Base-by-base conservation (phyloP, 1,284 basidiomycete species). In the Malassezia dermatis region DNA sequence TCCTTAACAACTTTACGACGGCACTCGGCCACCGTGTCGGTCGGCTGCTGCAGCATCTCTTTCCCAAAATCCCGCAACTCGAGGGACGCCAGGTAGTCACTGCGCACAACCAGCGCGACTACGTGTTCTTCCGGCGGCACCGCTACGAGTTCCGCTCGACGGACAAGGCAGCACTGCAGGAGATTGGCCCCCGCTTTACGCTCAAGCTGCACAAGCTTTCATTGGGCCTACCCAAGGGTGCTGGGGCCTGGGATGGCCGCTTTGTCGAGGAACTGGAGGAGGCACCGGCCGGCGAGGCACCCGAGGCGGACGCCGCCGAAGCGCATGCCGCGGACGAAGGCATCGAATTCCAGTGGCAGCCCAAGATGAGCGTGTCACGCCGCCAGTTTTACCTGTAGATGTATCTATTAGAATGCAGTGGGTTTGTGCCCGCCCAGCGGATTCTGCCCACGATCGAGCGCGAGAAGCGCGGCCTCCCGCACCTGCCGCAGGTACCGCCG, bases 111-210 rank as follows among this genome's bases (percentile, higher is more conserved):
- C 91, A 96, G 75, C 83, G 94, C 52, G 94, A 99, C 77, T 99
- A 96, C 76, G 78, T 98, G 56, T 99, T 99, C 78, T 95, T 98
- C 80, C 80, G 94, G 56, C 80, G 94, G 61, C 91, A 96, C 78
- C 89, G 89, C 65, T 95, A 95, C 75, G 88, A 89, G 39, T 96
- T 95, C 76, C 83, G 88, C 44, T 88, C 87, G 43, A 66, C 68
- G 27, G 59, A 75, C 44, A 91, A 89, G 71, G 90, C 95, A 10
- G 84, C 86, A 15, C 78, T 99, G 48, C 94, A 99, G 76, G 94
- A 99, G 76, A 99, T 98, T 59, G 94, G 94, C 0, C 94, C 94
- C 4, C 82, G 93, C 26, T 96, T 99, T 73, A 98, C 94, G 0
- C 79, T 98, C 17, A 98, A 98, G 77, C 77, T 99, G 54, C 79